phyloP scores from a whole-genome alignment of 805 yeast genomes.

The Candida peoriensis region DNA sequence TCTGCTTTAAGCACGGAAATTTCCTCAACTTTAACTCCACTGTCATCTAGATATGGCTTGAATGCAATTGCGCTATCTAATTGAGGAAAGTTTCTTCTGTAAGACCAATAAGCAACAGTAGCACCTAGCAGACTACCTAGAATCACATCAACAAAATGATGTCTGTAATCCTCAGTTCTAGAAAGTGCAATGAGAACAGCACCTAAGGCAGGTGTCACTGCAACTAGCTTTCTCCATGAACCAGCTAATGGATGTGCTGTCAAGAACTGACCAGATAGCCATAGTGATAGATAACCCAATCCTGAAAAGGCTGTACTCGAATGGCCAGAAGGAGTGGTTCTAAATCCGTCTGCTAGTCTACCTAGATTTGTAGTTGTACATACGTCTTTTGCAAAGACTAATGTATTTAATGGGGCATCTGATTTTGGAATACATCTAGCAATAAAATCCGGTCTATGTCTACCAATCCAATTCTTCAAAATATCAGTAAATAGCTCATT shows the following conservation, averaged over 20 bases:
- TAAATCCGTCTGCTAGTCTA: slow-evolving; percentile 60
- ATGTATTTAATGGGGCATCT: slow-evolving; percentile 48
- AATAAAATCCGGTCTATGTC: slow-evolving; percentile 89
- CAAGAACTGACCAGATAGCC: slow-evolving; percentile 64
- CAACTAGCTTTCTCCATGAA: slow-evolving; percentile 55
- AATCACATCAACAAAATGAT: slow-evolving; percentile 81
- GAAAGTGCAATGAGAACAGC: slow-evolving; percentile 79
- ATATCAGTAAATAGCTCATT: slow-evolving; percentile 65
- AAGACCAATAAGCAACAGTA: slow-evolving; percentile 43
- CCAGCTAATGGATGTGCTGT: slow-evolving; percentile 46
- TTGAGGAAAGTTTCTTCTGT: slow-evolving; percentile 37
- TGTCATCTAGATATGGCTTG: slow-evolving; percentile 37
- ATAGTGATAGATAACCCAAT: slow-evolving; percentile 54
- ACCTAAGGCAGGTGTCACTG: slow-evolving; percentile 52
- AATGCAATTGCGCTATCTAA: slow-evolving; percentile 29
- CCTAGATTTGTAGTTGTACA: slow-evolving; percentile 49
- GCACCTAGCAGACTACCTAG: slow-evolving; percentile 69
- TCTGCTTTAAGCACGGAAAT: slow-evolving; percentile 15
- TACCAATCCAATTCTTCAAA: slow-evolving; percentile 78
- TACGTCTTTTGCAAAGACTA: slow-evolving; percentile 59
- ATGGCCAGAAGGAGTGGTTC: slow-evolving; percentile 83
- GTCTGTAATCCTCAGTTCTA: slow-evolving; percentile 89
- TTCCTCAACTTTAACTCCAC: slow-evolving; percentile 31
- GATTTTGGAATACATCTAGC: slow-evolving; percentile 73
- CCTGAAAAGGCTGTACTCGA: slow-evolving; percentile 69